Evolutionary conservation across 345 rosid species (phyloP), one percentile per base, ranked within the genome.

Genomic region (Sisymbrium irio): DNA sequence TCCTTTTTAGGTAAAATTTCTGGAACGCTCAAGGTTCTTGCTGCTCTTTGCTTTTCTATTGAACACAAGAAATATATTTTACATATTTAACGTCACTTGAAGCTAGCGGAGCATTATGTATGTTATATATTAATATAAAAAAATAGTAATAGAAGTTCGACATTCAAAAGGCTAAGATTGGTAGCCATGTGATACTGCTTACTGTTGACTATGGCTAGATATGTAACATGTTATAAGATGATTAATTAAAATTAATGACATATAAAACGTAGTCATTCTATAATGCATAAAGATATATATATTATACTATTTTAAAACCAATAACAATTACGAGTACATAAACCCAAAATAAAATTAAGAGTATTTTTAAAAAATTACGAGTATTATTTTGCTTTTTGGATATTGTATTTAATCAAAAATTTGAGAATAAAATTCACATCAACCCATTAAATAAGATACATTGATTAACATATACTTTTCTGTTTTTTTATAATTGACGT

Each of bases 151-250:
- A 49, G 9, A 47, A 36, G 17, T 36, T 60, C n/a, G 50, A 67
- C 6, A 59, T 60, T 67, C 13, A 57, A 57, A 65, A 30, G 62
- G 62, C 47, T 42, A 67, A 17, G 53, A 57, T 15, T 64, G 45
- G 45, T 75, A 50, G 73, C 63, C 63, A 67, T 75, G 78, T 67
- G 73, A 58, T 20, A 67, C 55, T 67, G 37, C 45, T 50, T 25
- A 66, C 14, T 58, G 61, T 66, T 67, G 73, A 67, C 56, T 59
- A 42, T 40, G 19, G 2, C 45, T 67, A 40, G 14, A 47, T 58
- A 58, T 75, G 46, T 75, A 66, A 58, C 78, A 66, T 74, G 73
- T 58, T 45, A 53, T 37, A 74, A 58, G 41, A 39, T 66, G 53
- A 67, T 66, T 6, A 32, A 32, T 32, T 65, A 45, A 19, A 25